A percentile compares a stretch with the other conserved stretches of the same genome.
Conservation (phyloP, 73 alveolate genomes). For the Stentor coeruleus region DNA sequence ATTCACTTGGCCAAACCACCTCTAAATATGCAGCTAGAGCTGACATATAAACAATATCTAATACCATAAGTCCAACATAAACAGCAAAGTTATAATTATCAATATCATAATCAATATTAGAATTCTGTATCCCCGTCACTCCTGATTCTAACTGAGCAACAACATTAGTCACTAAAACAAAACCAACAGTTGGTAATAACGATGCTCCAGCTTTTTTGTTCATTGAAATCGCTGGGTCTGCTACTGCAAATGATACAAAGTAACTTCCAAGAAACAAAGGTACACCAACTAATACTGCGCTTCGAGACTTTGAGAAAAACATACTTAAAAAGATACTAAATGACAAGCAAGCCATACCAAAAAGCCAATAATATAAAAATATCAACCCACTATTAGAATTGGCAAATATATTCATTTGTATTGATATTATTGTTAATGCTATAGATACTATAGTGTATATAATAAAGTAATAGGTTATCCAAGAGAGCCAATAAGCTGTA, state of each 20-base stretch:
- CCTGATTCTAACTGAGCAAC: constrained; percentile 54
- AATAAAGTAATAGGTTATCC: constrained; percentile 74
- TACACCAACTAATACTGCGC: constrained; percentile 73
- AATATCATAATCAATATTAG: constrained; percentile 35
- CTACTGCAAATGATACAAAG: constrained; percentile 61
- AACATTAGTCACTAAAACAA: constrained; percentile 66
- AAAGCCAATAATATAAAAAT: constrained; percentile 64
- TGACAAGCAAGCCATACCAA: constrained; percentile 59
- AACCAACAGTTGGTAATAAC: constrained; percentile 59
- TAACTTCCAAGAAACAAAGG: constrained; percentile 64
- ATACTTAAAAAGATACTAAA: constrained; percentile 69
- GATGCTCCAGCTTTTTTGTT: constrained; percentile 53
- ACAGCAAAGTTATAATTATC: constrained; percentile 44
- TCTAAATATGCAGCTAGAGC: constrained; percentile 58
- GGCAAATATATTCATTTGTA: constrained; percentile 25
- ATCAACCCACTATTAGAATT: constrained; percentile 62
- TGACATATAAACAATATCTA: constrained; percentile 49
- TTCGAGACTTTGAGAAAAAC: constrained; percentile 73
- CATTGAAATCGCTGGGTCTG: constrained; percentile 38
- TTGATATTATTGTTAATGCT: constrained; percentile 54
- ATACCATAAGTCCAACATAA: constrained; percentile 39
- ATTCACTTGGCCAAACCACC: constrained; percentile 65
- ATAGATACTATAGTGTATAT: constrained; percentile 72
- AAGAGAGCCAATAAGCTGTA: constrained; percentile 83
- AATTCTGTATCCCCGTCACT: constrained; percentile 45